A percentile compares a stretch with the other conserved stretches of the same genome.
Evolutionary conservation across 441 rosid species (phyloP).

Genomic region (Breynia disticha): DNA sequence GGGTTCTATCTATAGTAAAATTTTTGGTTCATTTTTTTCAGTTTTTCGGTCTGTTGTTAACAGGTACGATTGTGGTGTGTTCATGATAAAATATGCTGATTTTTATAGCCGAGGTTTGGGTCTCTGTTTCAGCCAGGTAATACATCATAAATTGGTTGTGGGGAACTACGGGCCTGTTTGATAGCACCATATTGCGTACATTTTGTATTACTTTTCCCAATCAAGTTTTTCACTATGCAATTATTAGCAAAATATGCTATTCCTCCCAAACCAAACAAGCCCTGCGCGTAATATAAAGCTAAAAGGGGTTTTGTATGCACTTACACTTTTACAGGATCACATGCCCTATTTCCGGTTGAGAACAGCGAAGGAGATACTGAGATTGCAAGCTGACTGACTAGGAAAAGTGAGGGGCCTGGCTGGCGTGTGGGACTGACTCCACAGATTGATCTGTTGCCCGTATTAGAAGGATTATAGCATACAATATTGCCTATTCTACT

Average conservation of each 20-base stretch:
- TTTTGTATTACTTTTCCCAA: no score
- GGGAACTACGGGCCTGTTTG: no score
- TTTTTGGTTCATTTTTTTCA: conserved; percentile 2
- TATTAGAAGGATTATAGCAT: no score
- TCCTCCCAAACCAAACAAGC: no score
- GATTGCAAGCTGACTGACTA: conserved; percentile 49
- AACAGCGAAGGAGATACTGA: conserved; percentile 81
- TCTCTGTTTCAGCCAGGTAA: conserved; percentile 81
- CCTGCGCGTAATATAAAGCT: no score
- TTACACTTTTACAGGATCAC: conserved; percentile 42
- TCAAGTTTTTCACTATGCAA: no score
- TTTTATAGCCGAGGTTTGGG: conserved; percentile 65
- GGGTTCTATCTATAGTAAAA: neutral
- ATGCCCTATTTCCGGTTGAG: conserved; percentile 80
- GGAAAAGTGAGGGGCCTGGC: neutral
- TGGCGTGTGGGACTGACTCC: no score
- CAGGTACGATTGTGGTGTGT: conserved; percentile 91
- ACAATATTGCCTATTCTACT: no score
- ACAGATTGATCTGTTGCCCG: no score
- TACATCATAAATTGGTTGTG: neutral
- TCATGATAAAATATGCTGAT: conserved; percentile 89
- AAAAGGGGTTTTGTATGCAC: no score
- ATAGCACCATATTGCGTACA: no score
- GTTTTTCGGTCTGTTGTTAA: conserved; percentile 2
- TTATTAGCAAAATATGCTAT: no score